These are phyloP conservation scores for Alternaria arbusti DNA, from an alignment of 2,329 filamentous ascomycete species.

Conservation along the genomic window DNA sequence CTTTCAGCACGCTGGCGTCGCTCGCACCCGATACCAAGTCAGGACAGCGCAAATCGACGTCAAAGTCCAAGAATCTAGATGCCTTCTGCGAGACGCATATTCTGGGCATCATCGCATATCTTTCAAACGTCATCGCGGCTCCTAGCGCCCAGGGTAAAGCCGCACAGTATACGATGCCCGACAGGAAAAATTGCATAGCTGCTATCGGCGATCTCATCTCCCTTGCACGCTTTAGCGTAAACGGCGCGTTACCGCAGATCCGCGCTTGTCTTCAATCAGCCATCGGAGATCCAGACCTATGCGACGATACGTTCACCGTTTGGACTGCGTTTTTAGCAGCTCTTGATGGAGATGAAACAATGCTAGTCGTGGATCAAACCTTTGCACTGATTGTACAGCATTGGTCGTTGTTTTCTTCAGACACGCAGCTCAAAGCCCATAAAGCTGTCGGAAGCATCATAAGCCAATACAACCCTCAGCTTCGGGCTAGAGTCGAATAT, in stretches of 20 bases:
- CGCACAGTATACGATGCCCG: slow-evolving; percentile 63
- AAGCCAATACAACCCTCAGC: slow-evolving; percentile 63
- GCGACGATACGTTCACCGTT: slow-evolving; percentile 78
- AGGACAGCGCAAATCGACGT: slow-evolving; percentile 51
- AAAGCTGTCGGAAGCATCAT: slow-evolving; percentile 71
- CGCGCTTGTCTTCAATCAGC: slow-evolving; percentile 91
- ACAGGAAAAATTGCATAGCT: slow-evolving; percentile 78
- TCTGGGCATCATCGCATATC: slow-evolving; percentile 82
- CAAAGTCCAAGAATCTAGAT: slow-evolving; percentile 66
- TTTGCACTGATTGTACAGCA: slow-evolving; percentile 85
- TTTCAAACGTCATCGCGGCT: slow-evolving; percentile 81
- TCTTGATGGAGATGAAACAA: slow-evolving; percentile 76
- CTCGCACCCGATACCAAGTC: slow-evolving; percentile 55
- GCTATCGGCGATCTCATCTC: slow-evolving; percentile 89
- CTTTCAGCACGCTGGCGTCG: slow-evolving; percentile 54
- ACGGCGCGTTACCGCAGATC: slow-evolving; percentile 87
- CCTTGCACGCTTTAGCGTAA: slow-evolving; percentile 74
- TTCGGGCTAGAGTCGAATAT: slow-evolving; percentile 73
- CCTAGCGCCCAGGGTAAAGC: slow-evolving; percentile 48
- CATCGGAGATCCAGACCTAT: slow-evolving; percentile 75
- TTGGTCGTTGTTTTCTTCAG: slow-evolving; percentile 71
- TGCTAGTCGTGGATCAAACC: slow-evolving; percentile 82
- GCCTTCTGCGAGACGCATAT: slow-evolving; percentile 83
- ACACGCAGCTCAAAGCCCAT: slow-evolving; percentile 65
- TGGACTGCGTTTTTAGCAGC: slow-evolving; percentile 81